Evolutionary conservation across 2,329 filamentous ascomycete genomes (phyloP).

Genomic region (Colletotrichum cuscutae): DNA sequence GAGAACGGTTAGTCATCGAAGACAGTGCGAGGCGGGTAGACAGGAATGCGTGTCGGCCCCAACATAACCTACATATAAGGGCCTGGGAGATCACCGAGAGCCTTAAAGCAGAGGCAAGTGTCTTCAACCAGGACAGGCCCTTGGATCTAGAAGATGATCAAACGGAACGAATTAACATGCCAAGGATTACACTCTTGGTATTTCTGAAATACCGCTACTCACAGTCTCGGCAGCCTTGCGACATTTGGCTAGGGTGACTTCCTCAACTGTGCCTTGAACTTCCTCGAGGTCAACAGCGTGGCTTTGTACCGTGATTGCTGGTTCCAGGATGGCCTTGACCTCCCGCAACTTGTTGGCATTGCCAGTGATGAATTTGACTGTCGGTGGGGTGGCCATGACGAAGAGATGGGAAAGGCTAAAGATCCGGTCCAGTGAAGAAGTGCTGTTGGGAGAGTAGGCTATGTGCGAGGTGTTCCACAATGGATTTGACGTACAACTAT

Average conservation of each 20-base stretch:
- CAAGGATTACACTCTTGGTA: background rate
- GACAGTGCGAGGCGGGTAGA: background rate
- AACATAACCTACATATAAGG: slow-evolving; percentile 83
- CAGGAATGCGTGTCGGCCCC: no score
- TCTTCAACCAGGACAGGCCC: slow-evolving; percentile 96
- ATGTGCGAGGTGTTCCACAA: background rate
- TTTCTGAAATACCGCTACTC: slow-evolving; percentile 40
- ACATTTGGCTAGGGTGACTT: slow-evolving; percentile 91
- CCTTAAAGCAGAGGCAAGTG: slow-evolving; percentile 92
- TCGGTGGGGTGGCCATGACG: slow-evolving; percentile 53
- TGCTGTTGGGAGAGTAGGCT: background rate
- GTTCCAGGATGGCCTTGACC: slow-evolving; percentile 86
- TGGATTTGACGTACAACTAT: background rate
- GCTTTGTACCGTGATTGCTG: slow-evolving; percentile 77
- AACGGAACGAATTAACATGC: background rate
- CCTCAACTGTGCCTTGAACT: slow-evolving; percentile 91
- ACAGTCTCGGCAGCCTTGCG: slow-evolving; percentile 82
- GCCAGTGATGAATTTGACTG: slow-evolving; percentile 93
- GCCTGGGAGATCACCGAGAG: slow-evolving; percentile 89
- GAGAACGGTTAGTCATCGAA: background rate
- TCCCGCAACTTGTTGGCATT: slow-evolving; percentile 95
- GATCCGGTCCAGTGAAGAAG: background rate
- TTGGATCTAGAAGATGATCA: slow-evolving; percentile 66
- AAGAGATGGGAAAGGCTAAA: background rate
- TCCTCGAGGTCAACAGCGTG: slow-evolving; percentile 85